Evolutionary conservation across 768 basidiomycete genomes (phyloP).

Genomic region (Ramaria rubella): DNA sequence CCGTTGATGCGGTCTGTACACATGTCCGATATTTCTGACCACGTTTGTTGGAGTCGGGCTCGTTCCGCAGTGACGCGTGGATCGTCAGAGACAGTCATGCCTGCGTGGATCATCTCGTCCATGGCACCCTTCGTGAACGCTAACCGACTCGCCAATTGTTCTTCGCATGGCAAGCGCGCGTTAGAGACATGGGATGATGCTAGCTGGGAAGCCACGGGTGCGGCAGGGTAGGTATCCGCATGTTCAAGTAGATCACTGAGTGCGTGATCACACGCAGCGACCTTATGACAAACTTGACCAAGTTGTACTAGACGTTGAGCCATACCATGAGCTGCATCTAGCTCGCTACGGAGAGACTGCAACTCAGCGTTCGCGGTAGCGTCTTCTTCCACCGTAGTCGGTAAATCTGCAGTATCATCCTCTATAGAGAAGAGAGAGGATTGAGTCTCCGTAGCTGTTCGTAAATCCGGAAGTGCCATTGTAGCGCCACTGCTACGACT

Average conservation of each 20-base stretch:
- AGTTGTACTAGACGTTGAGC: slow-evolving; percentile 49
- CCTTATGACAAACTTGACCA: slow-evolving; percentile 42
- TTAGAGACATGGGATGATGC: slow-evolving; percentile 44
- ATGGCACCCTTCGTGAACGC: slow-evolving; percentile 54
- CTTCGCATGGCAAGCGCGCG: slow-evolving; percentile 46
- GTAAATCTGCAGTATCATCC: slow-evolving; percentile 42
- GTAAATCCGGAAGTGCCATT: slow-evolving; percentile 41
- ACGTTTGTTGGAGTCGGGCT: slow-evolving; percentile 68
- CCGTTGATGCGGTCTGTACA: slow-evolving; percentile 56
- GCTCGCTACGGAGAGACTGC: slow-evolving; percentile 51
- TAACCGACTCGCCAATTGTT: slow-evolving; percentile 58
- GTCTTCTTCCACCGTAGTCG: slow-evolving; percentile 32
- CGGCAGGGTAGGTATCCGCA: slow-evolving; percentile 72
- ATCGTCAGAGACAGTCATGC: slow-evolving; percentile 47
- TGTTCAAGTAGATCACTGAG: slow-evolving; percentile 83
- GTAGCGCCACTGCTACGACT: not conserved
- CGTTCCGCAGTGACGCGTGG: slow-evolving; percentile 52
- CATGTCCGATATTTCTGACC: slow-evolving; percentile 80
- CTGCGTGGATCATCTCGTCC: slow-evolving; percentile 37
- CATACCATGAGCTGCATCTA: slow-evolving; percentile 43
- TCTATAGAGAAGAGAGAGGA: slow-evolving; percentile 40
- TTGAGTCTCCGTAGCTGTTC: slow-evolving; percentile 42
- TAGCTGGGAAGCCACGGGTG: slow-evolving; percentile 41
- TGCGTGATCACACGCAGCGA: slow-evolving; percentile 60
- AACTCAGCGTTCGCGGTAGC: slow-evolving; percentile 48